Percentiles rank a stretch among this genome's conserved stretches.
Conservation (phyloP, 2,329 filamentous ascomycete genomes). For the Ustulina deusta region DNA sequence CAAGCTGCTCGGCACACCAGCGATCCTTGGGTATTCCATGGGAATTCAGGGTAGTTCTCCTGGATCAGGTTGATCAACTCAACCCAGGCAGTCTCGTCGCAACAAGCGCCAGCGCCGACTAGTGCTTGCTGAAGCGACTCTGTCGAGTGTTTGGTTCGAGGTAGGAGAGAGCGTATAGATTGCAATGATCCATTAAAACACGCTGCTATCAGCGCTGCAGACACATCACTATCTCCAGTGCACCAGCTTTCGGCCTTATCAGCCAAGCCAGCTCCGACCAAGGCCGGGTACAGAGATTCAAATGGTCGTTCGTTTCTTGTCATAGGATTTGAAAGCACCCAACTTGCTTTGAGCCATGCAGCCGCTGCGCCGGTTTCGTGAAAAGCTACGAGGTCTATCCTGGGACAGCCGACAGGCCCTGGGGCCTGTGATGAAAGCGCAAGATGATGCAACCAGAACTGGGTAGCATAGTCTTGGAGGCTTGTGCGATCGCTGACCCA, state of each 20-base stretch:
- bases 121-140: not conserved
- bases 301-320: not conserved
- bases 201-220: not conserved
- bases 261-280: not conserved
- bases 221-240: not conserved
- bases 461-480: not conserved
- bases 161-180: not conserved
- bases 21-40: not conserved
- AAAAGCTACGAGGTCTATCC: not conserved
- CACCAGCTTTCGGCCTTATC: not conserved
- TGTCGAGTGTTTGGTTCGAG: not conserved
- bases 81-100: not conserved
- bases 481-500: not conserved
- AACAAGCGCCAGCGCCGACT: not conserved
- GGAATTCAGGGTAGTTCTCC: not conserved
- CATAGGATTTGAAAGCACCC: not conserved
- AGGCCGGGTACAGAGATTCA: not conserved
- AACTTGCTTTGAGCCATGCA: not conserved
- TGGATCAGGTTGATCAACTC: not conserved
- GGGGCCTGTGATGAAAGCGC: not conserved
- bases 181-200: not conserved
- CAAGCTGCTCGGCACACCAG: not conserved
- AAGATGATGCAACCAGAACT: constrained; percentile 1
- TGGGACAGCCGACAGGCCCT: not conserved
- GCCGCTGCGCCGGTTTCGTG: not conserved